Base-by-base conservation (phyloP, 345 rosid species). In the Triadica sebifera region DNA sequence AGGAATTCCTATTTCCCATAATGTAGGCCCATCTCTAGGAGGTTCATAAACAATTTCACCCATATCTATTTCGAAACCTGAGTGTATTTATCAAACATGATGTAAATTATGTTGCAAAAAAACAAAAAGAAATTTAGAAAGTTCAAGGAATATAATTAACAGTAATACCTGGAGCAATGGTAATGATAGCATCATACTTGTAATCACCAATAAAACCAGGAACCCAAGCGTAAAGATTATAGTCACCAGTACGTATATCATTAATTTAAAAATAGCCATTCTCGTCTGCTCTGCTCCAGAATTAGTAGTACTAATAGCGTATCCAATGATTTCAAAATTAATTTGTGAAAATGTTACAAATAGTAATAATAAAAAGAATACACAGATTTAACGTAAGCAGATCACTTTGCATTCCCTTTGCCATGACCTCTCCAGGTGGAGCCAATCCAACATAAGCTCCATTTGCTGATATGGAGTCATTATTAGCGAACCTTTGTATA, bases 1-100 rank as follows among this genome's bases (percentile, higher is more conserved):
- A 50, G 82, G 82, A 46, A 70, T 58, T 43, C 82, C 82, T n/a
- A 75, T 79, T 49, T 74, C 82, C 82, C 82, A 75, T 45, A 79
- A 25, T 11, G 82, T 75, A 0, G 82, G 82, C 2, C 82, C 82
- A n/a, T 79, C 72, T 55, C 82, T 75, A 12, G 78, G 82, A 57
- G 82, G 75, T 45, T 79, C 63, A 60, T 70, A 75, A n/a, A 70
- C 75, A 53, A 79, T 45, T 64, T 70, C 78, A 5, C 62, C 75
- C 78, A 74, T 17, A 17, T 65, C 53, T 12, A 79, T 58, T 20
- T 74, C 47, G 51, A 63, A 69, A 5, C 82, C 82, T 79, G n/a
- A n/a, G 59, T 38, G 8, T 5, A 12, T 53, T n/a, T 29, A 29
- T 29, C 1, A 1, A 2, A 29, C 34, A 29, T 29, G 34, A 29